phyloP scores from a whole-genome alignment of 1,284 basidiomycete species.

The Irpex sp. region DNA sequence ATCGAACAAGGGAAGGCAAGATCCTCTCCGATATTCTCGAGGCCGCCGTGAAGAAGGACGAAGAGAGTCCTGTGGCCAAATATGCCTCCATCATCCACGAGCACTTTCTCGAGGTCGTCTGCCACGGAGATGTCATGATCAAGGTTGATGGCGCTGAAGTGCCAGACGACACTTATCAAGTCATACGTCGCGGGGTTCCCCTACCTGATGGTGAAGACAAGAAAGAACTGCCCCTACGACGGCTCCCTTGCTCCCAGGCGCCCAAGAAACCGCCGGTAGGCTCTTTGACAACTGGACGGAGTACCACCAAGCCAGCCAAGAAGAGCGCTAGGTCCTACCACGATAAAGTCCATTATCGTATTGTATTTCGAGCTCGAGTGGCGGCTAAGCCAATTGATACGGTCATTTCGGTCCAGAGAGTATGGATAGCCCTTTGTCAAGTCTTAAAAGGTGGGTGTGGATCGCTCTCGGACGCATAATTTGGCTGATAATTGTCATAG shows the following conservation, averaged over 20 bases:
- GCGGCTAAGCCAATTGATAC: background rate
- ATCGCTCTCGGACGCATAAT: background rate
- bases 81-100: background rate
- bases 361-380: background rate
- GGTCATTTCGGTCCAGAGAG: background rate
- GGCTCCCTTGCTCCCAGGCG: background rate
- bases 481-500: background rate
- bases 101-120: background rate
- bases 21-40: background rate
- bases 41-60: background rate
- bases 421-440: too few species aligned
- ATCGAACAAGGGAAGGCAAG: background rate
- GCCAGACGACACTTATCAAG: background rate
- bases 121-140: background rate
- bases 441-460: background rate
- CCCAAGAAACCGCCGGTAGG: background rate
- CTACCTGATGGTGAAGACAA: background rate
- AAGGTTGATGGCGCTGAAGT: background rate
- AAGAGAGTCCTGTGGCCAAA: background rate
- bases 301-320: background rate
- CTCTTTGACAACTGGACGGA: background rate
- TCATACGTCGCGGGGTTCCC: background rate
- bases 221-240: background rate
- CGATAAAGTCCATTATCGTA: background rate
- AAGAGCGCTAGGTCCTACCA: background rate